Conservation (phyloP, 2,329 filamentous ascomycete genomes). For the Aspergillus fijiensis region DNA sequence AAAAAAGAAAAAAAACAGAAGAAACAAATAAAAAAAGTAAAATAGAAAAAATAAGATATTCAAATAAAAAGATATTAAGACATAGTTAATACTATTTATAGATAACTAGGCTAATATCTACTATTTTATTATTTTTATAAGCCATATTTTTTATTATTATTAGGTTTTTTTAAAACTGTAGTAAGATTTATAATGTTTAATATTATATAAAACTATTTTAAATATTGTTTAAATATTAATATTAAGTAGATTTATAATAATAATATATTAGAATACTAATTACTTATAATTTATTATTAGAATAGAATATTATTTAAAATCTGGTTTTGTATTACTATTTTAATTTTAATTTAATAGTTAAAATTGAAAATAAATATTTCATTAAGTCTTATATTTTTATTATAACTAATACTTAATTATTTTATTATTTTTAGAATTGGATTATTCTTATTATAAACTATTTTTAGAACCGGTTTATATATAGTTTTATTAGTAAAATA, state of each 20-base stretch:
- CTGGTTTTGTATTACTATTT: too few relatives aligned
- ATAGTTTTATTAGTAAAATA: too few relatives aligned
- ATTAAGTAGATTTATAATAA: neutral
- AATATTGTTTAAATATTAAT: neutral
- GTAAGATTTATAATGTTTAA: neutral
- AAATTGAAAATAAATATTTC: neutral
- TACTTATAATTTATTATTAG: too few relatives aligned
- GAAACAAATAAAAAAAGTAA: too few relatives aligned
- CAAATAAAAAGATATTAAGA: too few relatives aligned
- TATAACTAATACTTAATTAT: neutral
- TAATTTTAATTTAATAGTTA: neutral
- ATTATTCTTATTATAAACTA: neutral
- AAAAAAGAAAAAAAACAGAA: too few relatives aligned
- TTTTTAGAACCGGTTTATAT: neutral
- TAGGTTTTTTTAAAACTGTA: neutral
- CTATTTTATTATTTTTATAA: neutral
- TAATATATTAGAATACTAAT: neutral
- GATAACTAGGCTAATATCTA: neutral
- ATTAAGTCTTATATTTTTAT: neutral
- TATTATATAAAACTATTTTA: neutral
- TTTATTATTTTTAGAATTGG: neutral
- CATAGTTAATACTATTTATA: too few relatives aligned
- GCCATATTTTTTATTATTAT: neutral
- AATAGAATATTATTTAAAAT: too few relatives aligned
- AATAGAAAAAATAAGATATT: too few relatives aligned